phyloP scores from a whole-genome alignment of 2,329 filamentous ascomycete genomes.

The Xylaria arbuscula region DNA sequence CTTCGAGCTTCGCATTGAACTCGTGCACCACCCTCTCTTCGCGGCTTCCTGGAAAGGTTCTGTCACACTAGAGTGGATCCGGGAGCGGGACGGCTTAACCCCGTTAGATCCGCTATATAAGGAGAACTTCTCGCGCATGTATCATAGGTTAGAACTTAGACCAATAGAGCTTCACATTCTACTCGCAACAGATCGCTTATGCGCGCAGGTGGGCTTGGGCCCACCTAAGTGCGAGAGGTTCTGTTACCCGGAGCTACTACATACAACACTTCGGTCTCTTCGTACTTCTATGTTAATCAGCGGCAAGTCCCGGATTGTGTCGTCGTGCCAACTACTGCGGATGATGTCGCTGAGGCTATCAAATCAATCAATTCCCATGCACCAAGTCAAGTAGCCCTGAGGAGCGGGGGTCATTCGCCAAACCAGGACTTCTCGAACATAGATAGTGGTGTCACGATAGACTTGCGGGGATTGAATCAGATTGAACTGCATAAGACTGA shows the following conservation, averaged over 20 bases:
- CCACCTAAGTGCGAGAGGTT: too few species aligned
- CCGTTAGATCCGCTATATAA: too few species aligned
- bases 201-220: too few species aligned
- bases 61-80: too few species aligned
- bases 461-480: conserved; percentile 11
- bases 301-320: conserved; percentile 4
- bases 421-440: conserved; percentile 10
- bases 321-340: not conserved
- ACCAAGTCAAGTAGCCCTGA: conserved; percentile 4
- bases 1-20: conserved; percentile 2
- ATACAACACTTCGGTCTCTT: not conserved
- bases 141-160: too few species aligned
- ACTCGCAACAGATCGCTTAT: too few species aligned
- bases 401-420: conserved; percentile 14
- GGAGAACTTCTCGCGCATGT: too few species aligned
- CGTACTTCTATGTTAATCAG: conserved; percentile 12
- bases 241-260: not conserved
- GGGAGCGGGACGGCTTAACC: too few species aligned
- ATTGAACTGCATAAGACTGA: not conserved
- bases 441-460: conserved; percentile 9
- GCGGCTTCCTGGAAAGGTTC: not conserved
- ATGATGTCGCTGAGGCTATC: conserved; percentile 4
- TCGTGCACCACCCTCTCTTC: not conserved
- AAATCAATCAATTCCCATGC: not conserved
- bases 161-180: too few species aligned